Evolutionary conservation across 2,329 filamentous ascomycete genomes (phyloP), one percentile per base, ranked within the genome.

Genomic region (Aspergillus flavus): DNA sequence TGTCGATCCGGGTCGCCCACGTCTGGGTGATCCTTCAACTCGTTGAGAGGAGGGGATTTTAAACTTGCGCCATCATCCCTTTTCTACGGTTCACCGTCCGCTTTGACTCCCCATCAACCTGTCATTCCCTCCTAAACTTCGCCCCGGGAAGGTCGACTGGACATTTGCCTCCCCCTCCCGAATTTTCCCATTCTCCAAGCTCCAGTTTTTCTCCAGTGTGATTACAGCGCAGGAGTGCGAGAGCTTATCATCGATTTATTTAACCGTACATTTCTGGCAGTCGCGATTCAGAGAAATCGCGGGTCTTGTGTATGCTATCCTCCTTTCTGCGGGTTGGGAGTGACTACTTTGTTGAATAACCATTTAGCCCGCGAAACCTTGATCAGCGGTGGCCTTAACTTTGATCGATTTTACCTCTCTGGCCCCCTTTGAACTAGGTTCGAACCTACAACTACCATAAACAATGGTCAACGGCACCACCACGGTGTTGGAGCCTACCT

Each of bases 401-500:
- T 61, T 66, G 66, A 69, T 68, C 34, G 52, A 61, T 55, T 68
- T 69, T 67, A 67, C 62, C 62, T 62, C 63, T 64, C 55, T 63
- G 59, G 46, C 61, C 64, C 63, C 61, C 61, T 61, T 55, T 46
- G 59, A 61, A 66, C 66, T 65, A 69, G 59, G 63, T 70, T 67
- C 65, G 58, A 64, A 53, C 64, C 64, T 63, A 62, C 32, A 58
- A 60, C 12, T 19, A 52, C 28, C n/a, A 54, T 23, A 46, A 64
- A 73, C 64, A 64, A 80, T 80, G 79, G 78, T 78, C 68, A 79
- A 79, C 73, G 76, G 78, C 67, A 76, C 77, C 46, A 75, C 80
- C 61, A 79, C 79, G 52, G 81, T 83, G 67, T 79, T 91, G 70
- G 80, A 83, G 67, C 88, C 89, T 34, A 92, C 89, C 28, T 92